A percentile compares a stretch with the other conserved stretches of the same genome.
Evolutionary conservation across 73 alveolate species (phyloP).

Genomic region (Halteria grandinella): DNA sequence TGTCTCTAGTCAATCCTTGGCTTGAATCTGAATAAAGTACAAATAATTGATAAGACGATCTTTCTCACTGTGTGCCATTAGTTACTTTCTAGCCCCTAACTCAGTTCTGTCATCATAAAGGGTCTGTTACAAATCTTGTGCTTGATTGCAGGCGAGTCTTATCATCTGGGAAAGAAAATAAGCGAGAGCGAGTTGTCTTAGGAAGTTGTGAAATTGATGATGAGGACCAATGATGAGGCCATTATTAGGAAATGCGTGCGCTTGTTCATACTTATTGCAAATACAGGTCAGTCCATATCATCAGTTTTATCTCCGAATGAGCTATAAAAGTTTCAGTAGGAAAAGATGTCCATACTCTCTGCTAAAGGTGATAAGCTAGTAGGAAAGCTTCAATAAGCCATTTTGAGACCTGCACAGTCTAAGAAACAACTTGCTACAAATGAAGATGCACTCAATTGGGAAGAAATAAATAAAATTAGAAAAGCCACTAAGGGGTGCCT

Average conservation of each 20-base stretch:
- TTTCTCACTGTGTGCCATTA: not conserved
- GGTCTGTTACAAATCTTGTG: not conserved
- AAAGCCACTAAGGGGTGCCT: slow-evolving; percentile 49
- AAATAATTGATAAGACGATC: slow-evolving; percentile 29
- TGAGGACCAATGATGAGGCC: slow-evolving; percentile 34
- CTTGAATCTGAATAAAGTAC: slow-evolving; percentile 18
- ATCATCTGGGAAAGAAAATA: not conserved
- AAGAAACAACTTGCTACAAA: slow-evolving; percentile 1
- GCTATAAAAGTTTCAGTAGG: not conserved
- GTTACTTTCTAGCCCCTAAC: not conserved
- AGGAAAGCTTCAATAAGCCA: slow-evolving; percentile 27
- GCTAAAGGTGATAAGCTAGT: slow-evolving; percentile 26
- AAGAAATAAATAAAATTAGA: slow-evolving; percentile 18
- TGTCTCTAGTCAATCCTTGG: slow-evolving; percentile 19
- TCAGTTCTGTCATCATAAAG: not conserved
- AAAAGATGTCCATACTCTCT: slow-evolving; percentile 14
- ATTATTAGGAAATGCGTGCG: slow-evolving; percentile 33
- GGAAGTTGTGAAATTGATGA: slow-evolving; percentile 3
- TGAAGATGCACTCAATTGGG: slow-evolving; percentile 40
- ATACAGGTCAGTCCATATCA: slow-evolving; percentile 5
- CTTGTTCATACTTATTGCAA: slow-evolving; percentile 11
- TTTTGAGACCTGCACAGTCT: slow-evolving; percentile 2
- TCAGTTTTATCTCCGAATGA: slow-evolving; percentile 33
- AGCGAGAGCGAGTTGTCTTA: not conserved
- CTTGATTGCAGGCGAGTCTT: not conserved